Evolutionary conservation across 495 filamentous ascomycete genomes (phyloP), one percentile per base, ranked within the genome.

Genomic region (Aspergillus affinis): DNA sequence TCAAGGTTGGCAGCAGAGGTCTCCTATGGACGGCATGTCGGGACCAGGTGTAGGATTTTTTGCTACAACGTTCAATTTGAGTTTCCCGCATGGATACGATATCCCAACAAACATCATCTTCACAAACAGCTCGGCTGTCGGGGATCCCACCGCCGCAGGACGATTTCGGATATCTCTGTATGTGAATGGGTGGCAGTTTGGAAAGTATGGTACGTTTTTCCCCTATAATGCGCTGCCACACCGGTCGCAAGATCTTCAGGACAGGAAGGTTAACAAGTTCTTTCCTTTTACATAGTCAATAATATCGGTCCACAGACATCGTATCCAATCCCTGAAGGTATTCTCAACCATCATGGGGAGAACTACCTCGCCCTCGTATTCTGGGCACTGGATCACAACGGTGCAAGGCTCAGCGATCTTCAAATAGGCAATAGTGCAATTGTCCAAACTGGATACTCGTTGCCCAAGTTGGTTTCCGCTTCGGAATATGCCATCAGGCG

Each of bases 131-230:
- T 85, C 63, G n/a, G n/a, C 76, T 85, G 2, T 82, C 75, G 4
- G 81, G 84, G 75, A 65, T 91, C n/a, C n/a, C n/a, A n/a, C n/a
- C n/a, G n/a, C n/a, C n/a, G n/a, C n/a, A n/a, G n/a, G n/a, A n/a
- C n/a, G n/a, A n/a, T n/a, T n/a, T n/a, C n/a, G n/a, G n/a, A n/a
- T n/a, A n/a, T n/a, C n/a, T n/a, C n/a, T n/a, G 18, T 93, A 76
- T 63, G 86, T 93, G 46, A 91, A 92, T 69, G 89, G 89, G 3
- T 92, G 82, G 66, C 87, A 91, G 72, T 91, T 84, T 61, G 90
- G 86, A 4, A 86, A 90, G 70, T 87, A 86, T 59, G 8, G 27
- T 29, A 29, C 4, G 27, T 29, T 29, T n/a, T n/a, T n/a, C n/a
- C n/a, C n/a, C n/a, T n/a, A n/a, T n/a, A n/a, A n/a, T n/a, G n/a